Evolutionary conservation across 345 rosid genomes (phyloP).

Genomic region (Aquilaria yunnanensis): DNA sequence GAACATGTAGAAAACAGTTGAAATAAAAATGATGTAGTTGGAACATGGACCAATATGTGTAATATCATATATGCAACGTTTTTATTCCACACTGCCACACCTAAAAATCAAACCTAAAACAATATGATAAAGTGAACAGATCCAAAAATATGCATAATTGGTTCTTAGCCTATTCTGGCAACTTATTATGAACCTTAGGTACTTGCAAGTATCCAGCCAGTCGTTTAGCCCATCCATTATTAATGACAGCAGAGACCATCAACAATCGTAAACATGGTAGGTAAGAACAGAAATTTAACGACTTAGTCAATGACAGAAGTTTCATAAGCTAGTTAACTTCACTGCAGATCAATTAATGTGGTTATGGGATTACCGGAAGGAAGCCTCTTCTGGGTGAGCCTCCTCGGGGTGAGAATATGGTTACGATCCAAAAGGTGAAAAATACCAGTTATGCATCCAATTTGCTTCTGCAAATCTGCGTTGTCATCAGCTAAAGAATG

Average conservation of each 20-base stretch:
- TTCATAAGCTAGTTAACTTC: no score
- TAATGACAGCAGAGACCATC: neutral
- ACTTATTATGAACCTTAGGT: neutral
- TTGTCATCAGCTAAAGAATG: constrained; percentile 91
- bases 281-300: neutral
- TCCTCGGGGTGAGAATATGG: constrained; percentile 44
- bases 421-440: constrained; percentile 87
- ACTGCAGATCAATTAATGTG: no score
- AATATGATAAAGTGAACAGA: neutral
- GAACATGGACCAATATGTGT: neutral
- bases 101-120: neutral
- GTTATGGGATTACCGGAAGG: constrained; percentile 48
- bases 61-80: neutral
- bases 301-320: neutral
- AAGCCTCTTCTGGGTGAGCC: constrained; percentile 46
- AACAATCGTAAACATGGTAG: neutral
- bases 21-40: neutral
- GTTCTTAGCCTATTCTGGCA: neutral
- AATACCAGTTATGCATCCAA: constrained; percentile 94
- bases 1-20: constrained; percentile 8
- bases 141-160: neutral
- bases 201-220: constrained; percentile 1
- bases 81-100: neutral
- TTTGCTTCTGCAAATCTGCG: constrained; percentile 89
- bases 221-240: neutral